Base-by-base conservation (phyloP, 1,284 basidiomycete species). In the Cutaneotrichosporon daszewskae region DNA sequence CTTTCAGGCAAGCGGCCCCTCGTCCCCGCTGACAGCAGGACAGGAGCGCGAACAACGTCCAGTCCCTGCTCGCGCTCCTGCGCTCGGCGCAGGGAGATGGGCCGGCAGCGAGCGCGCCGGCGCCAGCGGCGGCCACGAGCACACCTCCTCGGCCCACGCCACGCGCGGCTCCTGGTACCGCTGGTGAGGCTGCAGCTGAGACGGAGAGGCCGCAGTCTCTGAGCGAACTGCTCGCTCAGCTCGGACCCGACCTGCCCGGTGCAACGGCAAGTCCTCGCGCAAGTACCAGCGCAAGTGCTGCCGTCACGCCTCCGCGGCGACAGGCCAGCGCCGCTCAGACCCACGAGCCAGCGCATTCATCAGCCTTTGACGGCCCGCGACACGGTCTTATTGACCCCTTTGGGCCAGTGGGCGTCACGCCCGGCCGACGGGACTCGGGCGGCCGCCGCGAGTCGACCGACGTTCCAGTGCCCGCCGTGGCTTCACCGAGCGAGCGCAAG, bases 51-150 rank as follows among this genome's bases (percentile, higher is more conserved):
- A 51, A 41, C 24, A 50, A 37, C 18, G 59, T 68, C 35, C 45
- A 62, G 38, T 61, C 58, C 14, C 54, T 68, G 2, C 54, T 68
- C 5, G 62, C 62, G 12, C 50, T 66, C 16, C 56, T 68, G 17
- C 54, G 61, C 26, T 45, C 53, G 19, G 53, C 62, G 13, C 62
- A 64, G 52, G 60, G 60, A 43, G 49, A 34, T 13, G 42, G 14
- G 9, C 28, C 28, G 14, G 14, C 7, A 13, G 9, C 25, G 25
- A 9, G 9, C 25, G 13, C 25, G 9, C 9, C 25, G 9, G 25
- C 9, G 25, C 25, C 25, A 26, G 13, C 9, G 9, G 13, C 25
- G 25, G 25, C 25, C 25, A 26, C 9, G 9, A 26, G 25, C 25
- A 9, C 25, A 13, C 8, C 25, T 13, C 26, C 26, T 27, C 9